Conservation (phyloP, 148 eudicot species). For the Limonium bicolor region DNA sequence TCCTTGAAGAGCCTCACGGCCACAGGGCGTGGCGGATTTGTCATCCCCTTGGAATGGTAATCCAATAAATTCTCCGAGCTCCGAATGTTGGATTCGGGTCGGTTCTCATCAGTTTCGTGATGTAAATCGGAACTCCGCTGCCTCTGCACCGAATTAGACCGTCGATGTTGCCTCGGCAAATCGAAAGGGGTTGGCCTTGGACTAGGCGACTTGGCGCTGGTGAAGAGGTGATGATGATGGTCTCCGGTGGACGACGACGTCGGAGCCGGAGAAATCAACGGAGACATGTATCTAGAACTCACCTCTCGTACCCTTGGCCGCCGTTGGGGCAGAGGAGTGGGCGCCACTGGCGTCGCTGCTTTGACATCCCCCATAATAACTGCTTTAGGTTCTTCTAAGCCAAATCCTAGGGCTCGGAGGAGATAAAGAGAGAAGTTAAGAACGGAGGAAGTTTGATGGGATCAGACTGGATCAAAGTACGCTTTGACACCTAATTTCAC, state of each 20-base stretch:
- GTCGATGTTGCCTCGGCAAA: constrained; percentile 9
- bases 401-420: too few relatives aligned
- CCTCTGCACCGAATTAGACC: constrained; percentile 36
- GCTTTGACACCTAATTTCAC: too few relatives aligned
- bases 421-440: too few relatives aligned
- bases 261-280: constrained; percentile 22
- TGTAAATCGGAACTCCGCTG: constrained; percentile 8
- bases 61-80: constrained; percentile 24
- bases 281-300: constrained; percentile 76
- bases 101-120: constrained; percentile 22
- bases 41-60: constrained; percentile 7
- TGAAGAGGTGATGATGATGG: constrained; percentile 6
- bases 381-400: too few relatives aligned
- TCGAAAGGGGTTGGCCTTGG: constrained; percentile 22
- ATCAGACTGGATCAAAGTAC: too few relatives aligned
- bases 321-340: constrained; percentile 33
- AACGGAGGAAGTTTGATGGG: too few relatives aligned
- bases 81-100: constrained; percentile 18
- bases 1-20: constrained; percentile 31
- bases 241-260: constrained; percentile 8
- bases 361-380: too few relatives aligned
- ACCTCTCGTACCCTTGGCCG: constrained; percentile 77
- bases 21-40: constrained; percentile 20
- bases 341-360: neutral
- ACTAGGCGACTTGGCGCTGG: constrained; percentile 5